Evolutionary conservation across 768 basidiomycete genomes (phyloP), one percentile per base, ranked within the genome.

Genomic region (Trametes punicea): DNA sequence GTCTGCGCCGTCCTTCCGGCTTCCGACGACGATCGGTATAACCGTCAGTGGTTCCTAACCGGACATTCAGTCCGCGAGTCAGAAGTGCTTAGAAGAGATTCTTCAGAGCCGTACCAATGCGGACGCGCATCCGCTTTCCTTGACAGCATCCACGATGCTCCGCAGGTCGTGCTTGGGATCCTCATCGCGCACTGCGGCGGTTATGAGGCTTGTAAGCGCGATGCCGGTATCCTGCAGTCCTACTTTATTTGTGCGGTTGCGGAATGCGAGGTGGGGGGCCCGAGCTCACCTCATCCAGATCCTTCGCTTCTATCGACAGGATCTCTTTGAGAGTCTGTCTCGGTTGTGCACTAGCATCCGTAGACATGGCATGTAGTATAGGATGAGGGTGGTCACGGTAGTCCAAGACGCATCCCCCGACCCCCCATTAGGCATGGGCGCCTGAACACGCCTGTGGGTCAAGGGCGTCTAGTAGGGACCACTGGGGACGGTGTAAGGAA

Each of bases 11-110:
- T 70, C 62, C 5, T 61, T 60, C n/a, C 47, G 21, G 23, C 65
- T 70, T 6, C 73, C 62, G 11, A 78, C 57, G 11, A 79, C 59
- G 6, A 56, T 31, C 2, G 75, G 74, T 25, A 79, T 62, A 21
- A 77, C 34, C 3, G 66, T 64, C 29, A 79, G 66, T 9, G 74
- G 71, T 31, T 80, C 77, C 77, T 79, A n/a, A 38, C 11, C 42
- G 23, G 8, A 44, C n/a, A 2, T 21, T 44, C 25, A 26, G 25
- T 23, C 18, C 40, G n/a, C 15, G 25, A 10, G 21, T 16, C 23
- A 5, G 2, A 44, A 38, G 16, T 8, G 13, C 36, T 38, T 4
- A 25, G 41, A 44, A 26, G 25, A 16, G 40, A 41, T 21, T 10
- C 20, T 20, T 6, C 40, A 29, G 45, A 16, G 9, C 23, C 64